Evolutionary conservation across 805 yeast species (phyloP).

Genomic region (Starmerella tilneyi): DNA sequence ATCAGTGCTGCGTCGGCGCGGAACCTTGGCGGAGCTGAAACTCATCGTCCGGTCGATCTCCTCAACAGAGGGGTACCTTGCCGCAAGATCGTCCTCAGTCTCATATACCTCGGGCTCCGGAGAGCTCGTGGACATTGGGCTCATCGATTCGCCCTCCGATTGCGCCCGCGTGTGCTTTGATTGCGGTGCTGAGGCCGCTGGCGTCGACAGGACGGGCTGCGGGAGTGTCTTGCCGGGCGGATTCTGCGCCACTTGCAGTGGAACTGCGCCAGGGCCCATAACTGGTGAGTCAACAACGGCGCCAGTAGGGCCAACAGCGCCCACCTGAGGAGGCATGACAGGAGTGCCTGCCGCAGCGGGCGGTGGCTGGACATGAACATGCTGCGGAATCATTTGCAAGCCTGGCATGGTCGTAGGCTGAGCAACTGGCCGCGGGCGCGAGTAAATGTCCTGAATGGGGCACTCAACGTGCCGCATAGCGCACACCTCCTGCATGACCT

Average conservation of each 20-base stretch:
- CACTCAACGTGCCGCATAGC: conserved; percentile 46
- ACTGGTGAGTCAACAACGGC: conserved; percentile 16
- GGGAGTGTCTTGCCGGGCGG: conserved; percentile 7
- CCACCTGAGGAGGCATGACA: too few species aligned
- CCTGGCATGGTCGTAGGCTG: conserved; percentile 4
- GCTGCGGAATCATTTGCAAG: conserved; percentile 7
- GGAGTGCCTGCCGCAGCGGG: neutral
- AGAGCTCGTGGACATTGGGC: conserved; percentile 5
- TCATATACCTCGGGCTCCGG: neutral
- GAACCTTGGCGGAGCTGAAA: conserved; percentile 3
- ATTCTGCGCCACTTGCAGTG: conserved; percentile 9
- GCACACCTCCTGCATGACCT: conserved; percentile 56
- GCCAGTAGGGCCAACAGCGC: too few species aligned
- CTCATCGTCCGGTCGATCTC: conserved; percentile 23
- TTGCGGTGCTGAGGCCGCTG: neutral
- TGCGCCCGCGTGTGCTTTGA: neutral
- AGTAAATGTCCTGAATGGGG: conserved; percentile 36
- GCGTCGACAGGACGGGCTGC: conserved; percentile 2
- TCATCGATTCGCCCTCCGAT: conserved; percentile 1
- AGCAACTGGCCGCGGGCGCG: conserved; percentile 7
- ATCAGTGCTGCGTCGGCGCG: neutral
- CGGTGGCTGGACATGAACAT: conserved; percentile 1
- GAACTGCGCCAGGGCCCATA: conserved; percentile 15
- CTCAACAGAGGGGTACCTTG: conserved; percentile 31
- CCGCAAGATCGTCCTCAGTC: conserved; percentile 22